Evolutionary conservation across 805 yeast genomes (phyloP).

Genomic region (Scheffersomyces coipomensis): DNA sequence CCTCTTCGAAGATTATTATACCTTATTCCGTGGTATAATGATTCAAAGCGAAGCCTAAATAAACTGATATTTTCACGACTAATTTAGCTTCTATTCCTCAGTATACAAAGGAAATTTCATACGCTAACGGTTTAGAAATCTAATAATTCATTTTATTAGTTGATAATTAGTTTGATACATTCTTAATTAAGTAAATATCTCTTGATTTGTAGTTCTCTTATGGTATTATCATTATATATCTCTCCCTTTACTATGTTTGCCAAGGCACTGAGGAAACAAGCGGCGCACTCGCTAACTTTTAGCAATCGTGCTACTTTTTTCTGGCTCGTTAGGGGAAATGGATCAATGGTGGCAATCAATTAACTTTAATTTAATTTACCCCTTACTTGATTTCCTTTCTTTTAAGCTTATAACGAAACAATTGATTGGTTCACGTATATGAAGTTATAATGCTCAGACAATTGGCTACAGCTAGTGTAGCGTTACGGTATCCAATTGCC

Average conservation of each 20-base stretch:
- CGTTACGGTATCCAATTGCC: background rate
- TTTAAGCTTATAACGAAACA: background rate
- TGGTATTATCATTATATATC: too few species aligned
- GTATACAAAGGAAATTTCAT: constrained; percentile 6
- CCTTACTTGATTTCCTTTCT: too few species aligned
- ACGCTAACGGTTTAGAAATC: constrained; percentile 25
- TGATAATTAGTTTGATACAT: constrained; percentile 33
- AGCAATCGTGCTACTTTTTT: too few species aligned
- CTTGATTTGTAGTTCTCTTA: too few species aligned
- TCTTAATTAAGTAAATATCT: background rate
- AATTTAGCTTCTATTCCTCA: constrained; percentile 14
- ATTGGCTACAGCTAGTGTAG: background rate
- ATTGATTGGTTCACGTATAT: too few species aligned
- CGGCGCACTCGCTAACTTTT: too few species aligned
- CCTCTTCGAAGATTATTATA: constrained; percentile 51
- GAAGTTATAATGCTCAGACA: background rate
- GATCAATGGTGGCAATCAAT: too few species aligned
- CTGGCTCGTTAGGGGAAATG: too few species aligned
- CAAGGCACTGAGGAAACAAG: too few species aligned
- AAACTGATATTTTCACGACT: constrained; percentile 12
- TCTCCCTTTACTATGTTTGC: too few species aligned
- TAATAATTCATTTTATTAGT: constrained; percentile 17
- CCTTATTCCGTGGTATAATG: constrained; percentile 38
- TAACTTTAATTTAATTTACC: too few species aligned
- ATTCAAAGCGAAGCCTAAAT: constrained; percentile 52